Conservation (phyloP, 257 asterid genomes). For the Solanum corneliomulleri region DNA sequence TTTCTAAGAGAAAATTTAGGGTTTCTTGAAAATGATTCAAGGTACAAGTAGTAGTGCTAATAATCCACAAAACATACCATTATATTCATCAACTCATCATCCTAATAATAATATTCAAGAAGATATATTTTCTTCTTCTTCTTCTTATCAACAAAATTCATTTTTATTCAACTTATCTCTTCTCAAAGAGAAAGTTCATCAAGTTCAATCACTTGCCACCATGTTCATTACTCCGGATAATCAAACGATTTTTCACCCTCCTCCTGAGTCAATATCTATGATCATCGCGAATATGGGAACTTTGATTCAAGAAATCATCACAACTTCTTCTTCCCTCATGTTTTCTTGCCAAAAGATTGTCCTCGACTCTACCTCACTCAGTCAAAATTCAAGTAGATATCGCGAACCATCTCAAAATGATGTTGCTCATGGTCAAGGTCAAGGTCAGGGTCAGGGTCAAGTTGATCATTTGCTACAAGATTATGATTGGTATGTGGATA, state of each 20-base stretch:
- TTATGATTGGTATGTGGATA: conserved; percentile 22
- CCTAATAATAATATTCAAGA: background rate
- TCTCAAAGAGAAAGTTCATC: conserved; percentile 52
- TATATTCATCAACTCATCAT: conserved; percentile 4
- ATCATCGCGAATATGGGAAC: conserved; percentile 45
- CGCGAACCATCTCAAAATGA: background rate
- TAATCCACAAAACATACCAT: conserved; percentile 17
- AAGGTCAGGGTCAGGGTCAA: background rate
- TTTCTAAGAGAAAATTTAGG: background rate
- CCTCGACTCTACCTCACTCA: conserved; percentile 2
- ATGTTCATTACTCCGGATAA: conserved; percentile 21
- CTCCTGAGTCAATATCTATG: conserved; percentile 30
- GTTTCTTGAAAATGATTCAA: conserved; percentile 12
- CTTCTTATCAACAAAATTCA: conserved; percentile 13
- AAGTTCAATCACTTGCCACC: conserved; percentile 45
- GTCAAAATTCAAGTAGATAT: background rate
- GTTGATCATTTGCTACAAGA: background rate
- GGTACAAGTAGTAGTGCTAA: conserved; percentile 2
- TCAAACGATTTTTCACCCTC: background rate
- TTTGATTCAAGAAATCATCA: conserved; percentile 68
- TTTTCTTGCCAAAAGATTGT: conserved; percentile 59
- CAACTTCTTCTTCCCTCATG: conserved; percentile 64
- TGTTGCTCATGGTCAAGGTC: background rate
- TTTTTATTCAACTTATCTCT: conserved; percentile 57
- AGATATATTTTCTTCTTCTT: conserved; percentile 8